Conservation (phyloP, 2,329 filamentous ascomycete species). For the Colletotrichum magnum region DNA sequence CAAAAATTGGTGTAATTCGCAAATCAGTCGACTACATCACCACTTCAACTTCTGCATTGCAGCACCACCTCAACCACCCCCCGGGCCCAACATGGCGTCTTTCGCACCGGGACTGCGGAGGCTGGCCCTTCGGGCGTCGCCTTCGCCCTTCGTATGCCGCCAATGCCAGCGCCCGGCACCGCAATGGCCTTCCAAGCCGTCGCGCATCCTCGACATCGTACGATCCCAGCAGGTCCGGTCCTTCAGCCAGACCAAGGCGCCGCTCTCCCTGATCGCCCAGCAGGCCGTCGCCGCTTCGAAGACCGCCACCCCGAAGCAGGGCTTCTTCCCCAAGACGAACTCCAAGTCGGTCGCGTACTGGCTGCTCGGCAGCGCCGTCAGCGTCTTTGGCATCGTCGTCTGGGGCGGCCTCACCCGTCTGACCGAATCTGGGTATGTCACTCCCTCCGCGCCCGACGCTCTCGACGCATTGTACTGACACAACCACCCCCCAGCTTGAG, state of each 20-base stretch:
- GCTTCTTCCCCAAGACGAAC: constrained; percentile 71
- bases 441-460: not conserved
- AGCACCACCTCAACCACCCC: constrained; percentile 1
- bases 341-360: constrained; percentile 89
- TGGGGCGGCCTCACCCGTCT: constrained; percentile 94
- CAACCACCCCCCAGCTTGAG: constrained; percentile 74
- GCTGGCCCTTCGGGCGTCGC: constrained; percentile 55
- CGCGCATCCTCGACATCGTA: constrained; percentile 56
- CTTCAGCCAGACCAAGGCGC: constrained; percentile 53
- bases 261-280: constrained; percentile 35
- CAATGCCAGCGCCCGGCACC: constrained; percentile 59
- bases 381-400: constrained; percentile 96
- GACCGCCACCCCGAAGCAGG: constrained; percentile 47
- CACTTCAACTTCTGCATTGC: constrained; percentile 2
- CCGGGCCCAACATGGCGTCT: constrained; percentile 54
- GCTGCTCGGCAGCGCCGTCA: constrained; percentile 90
- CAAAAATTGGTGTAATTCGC: constrained; percentile 4
- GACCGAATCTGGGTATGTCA: constrained; percentile 90
- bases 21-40: constrained; percentile 1
- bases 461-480: constrained; percentile 16
- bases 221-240: constrained; percentile 50
- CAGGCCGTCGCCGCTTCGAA: constrained; percentile 4
- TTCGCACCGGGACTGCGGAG: constrained; percentile 59
- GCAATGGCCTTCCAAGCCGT: constrained; percentile 48
- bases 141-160: constrained; percentile 61